Evolutionary conservation across 306 rosid genomes (phyloP), one percentile per base, ranked within the genome.

Genomic region (Oxytropis ochrocephala): DNA sequence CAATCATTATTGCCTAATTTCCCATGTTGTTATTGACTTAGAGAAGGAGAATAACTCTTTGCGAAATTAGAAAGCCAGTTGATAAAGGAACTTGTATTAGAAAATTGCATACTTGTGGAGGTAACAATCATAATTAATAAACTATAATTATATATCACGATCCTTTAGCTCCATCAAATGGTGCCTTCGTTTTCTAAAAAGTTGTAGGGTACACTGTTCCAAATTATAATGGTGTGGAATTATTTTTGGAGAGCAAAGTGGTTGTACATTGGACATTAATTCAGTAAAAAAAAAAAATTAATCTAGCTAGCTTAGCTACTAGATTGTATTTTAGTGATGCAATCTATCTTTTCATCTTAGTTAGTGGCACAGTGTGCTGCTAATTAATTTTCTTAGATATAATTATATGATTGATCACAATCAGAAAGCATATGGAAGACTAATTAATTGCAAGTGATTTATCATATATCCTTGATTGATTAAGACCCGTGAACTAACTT

Each of bases 251-350:
- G 13, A 74, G 60, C 67, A 32, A 60, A 79, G 87, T 92, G 86
- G 78, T 70, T 75, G 57, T 73, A 81, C 89, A 85, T 79, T 89
- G 91, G 80, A 79, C 89, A 85, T 81, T 89, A 89, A 80, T 77
- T 73, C 70, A 75, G 33, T 61, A 78, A 54, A 67, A n/a, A n/a
- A n/a, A n/a, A n/a, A 8, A 7, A 64, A 11, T 69, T 41, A 12
- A 47, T 65, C 69, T 24, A 24, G 29, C 42, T 35, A 41, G n/a
- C 24, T 24, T 24, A 24, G 29, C 29, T 24, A 24, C 29, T 9
- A 60, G 24, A 49, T 61, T 62, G 75, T 73, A 75, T 84, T 76
- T 77, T 80, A 64, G 76, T 79, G 88, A 81, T 82, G 90, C 69
- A 84, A 85, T 78, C 78, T 76, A 53, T 80, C 42, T 52, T 76